Evolutionary conservation across 2,329 filamentous ascomycete species (phyloP), one percentile per base, ranked within the genome.

Genomic region (Neofusicoccum cordaticola): DNA sequence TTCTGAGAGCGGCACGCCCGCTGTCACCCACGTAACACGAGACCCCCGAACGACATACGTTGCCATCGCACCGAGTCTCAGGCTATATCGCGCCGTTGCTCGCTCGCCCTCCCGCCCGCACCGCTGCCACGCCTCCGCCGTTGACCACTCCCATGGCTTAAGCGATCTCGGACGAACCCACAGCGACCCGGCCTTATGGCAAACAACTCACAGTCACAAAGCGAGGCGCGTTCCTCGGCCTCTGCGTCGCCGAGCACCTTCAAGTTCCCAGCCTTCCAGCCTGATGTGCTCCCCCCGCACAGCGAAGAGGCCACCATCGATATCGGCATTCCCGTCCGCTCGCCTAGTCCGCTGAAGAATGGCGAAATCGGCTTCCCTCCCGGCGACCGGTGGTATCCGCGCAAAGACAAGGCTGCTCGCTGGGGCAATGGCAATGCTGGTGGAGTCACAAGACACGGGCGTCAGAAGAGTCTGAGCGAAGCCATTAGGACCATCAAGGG

Each of bases 381-480:
- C 31, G 74, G 78, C 63, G 85, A 88, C 68, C 81, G 83, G 69
- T 91, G 89, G 89, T 84, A 86, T 63, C 81, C 85, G 45, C 83
- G 85, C 50, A 86, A 82, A 72, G 82, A 85, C 67, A 81, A 79
- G 68, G 80, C 81, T 68, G 73, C 79, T 65, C 71, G 77, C 27
- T 79, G 81, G 75, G 72, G 77, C 44, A 78, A 80, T 68, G 76
- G 76, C 22, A 42, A 53, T 45, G 61, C 48, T 4, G 56, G 8
- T 8, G 62, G 63, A 37, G 61, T 60, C 53, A 64, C 45, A 67
- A 67, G 87, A 69, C 91, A 93, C 73, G 82, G 81, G 17, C 83
- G 90, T 68, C 92, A 95, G 75, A 96, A 94, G 83, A 97, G 93
- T 78, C 85, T 97, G 70, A 88, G 88, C 72, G 92, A 97, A 77